Percentiles rank a stretch among this genome's conserved stretches.
These are phyloP conservation scores for Groenewaldozyma sp. DNA, from an alignment of 1,139 yeast genomes.

Conservation along the genomic window DNA sequence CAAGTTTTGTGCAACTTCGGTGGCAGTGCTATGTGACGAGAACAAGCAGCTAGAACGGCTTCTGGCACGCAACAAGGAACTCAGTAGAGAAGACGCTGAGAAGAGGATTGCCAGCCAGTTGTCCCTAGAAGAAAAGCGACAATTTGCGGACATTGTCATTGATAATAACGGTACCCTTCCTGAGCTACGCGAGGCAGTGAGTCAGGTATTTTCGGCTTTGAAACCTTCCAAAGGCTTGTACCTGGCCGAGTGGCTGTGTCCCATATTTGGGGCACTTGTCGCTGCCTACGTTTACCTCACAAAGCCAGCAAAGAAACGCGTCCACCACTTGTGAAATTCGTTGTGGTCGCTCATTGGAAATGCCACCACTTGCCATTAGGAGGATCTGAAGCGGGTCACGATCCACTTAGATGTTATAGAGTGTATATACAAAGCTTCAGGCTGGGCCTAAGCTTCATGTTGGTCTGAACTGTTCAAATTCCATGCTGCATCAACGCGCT, in stretches of 20 bases:
- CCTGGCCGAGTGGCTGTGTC: conserved; percentile 38
- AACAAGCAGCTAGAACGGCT: conserved; percentile 57
- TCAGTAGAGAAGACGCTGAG: conserved; percentile 56
- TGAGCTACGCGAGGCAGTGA: conserved; percentile 42
- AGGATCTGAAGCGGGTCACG: no score
- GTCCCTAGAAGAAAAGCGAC: conserved; percentile 48
- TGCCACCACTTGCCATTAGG: no score
- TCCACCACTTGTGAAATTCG: no score
- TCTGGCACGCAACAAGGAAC: conserved; percentile 53
- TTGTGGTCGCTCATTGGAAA: no score
- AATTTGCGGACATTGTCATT: conserved; percentile 56
- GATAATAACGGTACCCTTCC: conserved; percentile 51
- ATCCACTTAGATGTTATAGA: no score
- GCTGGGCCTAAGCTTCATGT: no score
- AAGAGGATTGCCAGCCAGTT: conserved; percentile 73
- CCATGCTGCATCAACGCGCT: no score
- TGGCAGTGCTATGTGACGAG: conserved; percentile 58
- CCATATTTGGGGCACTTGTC: conserved; percentile 53
- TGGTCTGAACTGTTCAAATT: no score
- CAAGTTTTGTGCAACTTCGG: conserved; percentile 56
- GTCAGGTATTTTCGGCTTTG: conserved; percentile 36
- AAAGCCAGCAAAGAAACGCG: neutral
- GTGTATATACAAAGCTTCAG: no score
- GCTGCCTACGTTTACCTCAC: conserved; percentile 30
- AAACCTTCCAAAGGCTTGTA: conserved; percentile 39